Base-by-base conservation (phyloP, 1,284 basidiomycete species). In the Pseudozyma tsukubaensis region DNA sequence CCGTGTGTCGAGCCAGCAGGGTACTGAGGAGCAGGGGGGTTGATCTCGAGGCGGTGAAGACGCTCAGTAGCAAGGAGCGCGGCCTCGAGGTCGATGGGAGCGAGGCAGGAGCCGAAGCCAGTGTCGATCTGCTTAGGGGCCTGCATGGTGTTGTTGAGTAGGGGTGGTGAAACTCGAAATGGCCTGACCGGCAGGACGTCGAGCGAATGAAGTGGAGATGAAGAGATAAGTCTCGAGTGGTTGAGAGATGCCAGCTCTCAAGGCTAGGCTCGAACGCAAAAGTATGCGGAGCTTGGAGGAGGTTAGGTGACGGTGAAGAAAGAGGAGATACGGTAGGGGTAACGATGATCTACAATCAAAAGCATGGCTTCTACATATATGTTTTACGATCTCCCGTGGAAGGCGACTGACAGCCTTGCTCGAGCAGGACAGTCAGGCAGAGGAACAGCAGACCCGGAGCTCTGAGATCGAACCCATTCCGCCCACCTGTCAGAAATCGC, bases 91-190 rank as follows among this genome's bases (percentile, higher is more conserved):
- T 73, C 62, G 51, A 73, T 65, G 45, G 71, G 62, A 13, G 71
- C 66, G 32, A 73, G 66, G 48, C 59, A 59, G 10, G 50, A 69
- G 53, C 71, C 71, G 50, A 73, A 73, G 59, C 61, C 61, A 13
- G 71, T 73, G 55, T 73, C 49, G 55, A 69, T 73, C 50, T 68
- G 64, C 55, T 69, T 68, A 14, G 71, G 71, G 7, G 61, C 65
- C 60, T 64, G 65, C 71, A 73, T 73, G 39, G 11, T 58, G 51
- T 18, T 54, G 42, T 24, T 12, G 37, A 47, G 18, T 18, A 40
- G 32, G 14, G 48, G 10, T 50, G 42, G 19, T 7, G 34, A 11
- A 16, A 24, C 36, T 44, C 18, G 29, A 35, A 32, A 32, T 35
- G 24, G 45, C 50, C 61, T 70, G 67, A 48, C 67, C 67, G 39